phyloP scores from a whole-genome alignment of 2,329 filamentous ascomycete genomes.

The Aspergillus nomiae region DNA sequence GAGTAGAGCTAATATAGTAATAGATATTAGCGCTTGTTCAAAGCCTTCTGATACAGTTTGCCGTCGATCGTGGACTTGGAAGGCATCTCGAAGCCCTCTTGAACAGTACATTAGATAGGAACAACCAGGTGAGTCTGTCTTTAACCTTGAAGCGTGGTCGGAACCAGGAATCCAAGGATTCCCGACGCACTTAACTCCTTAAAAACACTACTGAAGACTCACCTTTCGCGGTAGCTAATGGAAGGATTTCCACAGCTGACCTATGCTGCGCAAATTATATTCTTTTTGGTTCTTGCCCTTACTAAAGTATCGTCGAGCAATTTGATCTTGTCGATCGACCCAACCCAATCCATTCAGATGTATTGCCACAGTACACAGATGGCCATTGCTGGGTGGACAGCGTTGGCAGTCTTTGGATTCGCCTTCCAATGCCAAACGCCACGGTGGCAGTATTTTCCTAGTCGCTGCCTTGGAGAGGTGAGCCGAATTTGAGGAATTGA shows the following conservation, averaged over 20 bases:
- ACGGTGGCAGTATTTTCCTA: constrained; percentile 2
- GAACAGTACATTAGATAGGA: not conserved
- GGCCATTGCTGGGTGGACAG: constrained; percentile 15
- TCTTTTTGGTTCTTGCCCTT: not conserved
- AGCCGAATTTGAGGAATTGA: not conserved
- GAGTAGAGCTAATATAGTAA: not conserved
- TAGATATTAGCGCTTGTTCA: not conserved
- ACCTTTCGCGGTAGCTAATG: not conserved
- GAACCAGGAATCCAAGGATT: too few relatives aligned
- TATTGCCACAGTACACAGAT: not conserved
- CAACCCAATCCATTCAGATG: not conserved
- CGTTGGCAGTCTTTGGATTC: constrained; percentile 17
- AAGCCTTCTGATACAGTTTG: not conserved
- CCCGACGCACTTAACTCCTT: too few relatives aligned
- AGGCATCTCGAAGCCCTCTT: not conserved
- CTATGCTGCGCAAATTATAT: not conserved
- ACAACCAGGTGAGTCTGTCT: not conserved
- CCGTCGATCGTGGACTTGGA: not conserved
- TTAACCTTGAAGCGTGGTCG: too few relatives aligned
- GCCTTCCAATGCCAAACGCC: constrained; percentile 19
- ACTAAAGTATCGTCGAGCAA: not conserved
- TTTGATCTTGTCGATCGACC: not conserved
- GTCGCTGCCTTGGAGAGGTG: constrained; percentile 5
- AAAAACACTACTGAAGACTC: not conserved
- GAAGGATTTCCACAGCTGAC: not conserved